phyloP scores from a whole-genome alignment of 176 grass and related monocot genomes.

The Phoenix dactylifera region DNA sequence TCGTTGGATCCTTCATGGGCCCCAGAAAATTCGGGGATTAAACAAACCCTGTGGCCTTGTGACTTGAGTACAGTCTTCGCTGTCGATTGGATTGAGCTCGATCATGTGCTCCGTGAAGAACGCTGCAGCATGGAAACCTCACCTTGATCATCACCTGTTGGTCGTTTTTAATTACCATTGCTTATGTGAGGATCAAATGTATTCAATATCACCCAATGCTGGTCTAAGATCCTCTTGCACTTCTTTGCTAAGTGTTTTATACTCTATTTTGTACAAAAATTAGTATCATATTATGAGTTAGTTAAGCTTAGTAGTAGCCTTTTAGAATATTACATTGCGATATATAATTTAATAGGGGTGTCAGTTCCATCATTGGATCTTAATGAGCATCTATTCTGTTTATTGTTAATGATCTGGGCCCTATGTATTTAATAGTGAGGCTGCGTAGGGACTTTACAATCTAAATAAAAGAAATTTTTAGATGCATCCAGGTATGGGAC shows the following conservation, averaged over 20 bases:
- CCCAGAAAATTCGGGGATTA: not conserved
- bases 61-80: slow-evolving; percentile 8
- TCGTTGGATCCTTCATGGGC: not conserved
- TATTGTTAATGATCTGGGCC: slow-evolving; percentile 30
- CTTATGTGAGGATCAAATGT: no score
- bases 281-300: no score
- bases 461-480: not conserved
- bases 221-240: no score
- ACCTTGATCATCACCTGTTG: not conserved
- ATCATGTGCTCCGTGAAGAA: slow-evolving; percentile 3
- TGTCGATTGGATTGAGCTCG: not conserved
- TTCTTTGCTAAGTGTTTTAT: no score
- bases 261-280: no score
- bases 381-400: slow-evolving; percentile 12
- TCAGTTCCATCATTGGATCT: not conserved
- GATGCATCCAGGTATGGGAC: slow-evolving; percentile 16
- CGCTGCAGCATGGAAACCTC: not conserved
- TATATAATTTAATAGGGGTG: no score
- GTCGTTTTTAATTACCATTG: not conserved
- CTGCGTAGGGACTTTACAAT: not conserved
- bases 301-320: no score
- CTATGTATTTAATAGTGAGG: slow-evolving; percentile 9
- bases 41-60: slow-evolving; percentile 5
- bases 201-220: no score
- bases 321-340: no score